Evolutionary conservation across 208 protist species (phyloP).

Genomic region (Crithidia bombi): DNA sequence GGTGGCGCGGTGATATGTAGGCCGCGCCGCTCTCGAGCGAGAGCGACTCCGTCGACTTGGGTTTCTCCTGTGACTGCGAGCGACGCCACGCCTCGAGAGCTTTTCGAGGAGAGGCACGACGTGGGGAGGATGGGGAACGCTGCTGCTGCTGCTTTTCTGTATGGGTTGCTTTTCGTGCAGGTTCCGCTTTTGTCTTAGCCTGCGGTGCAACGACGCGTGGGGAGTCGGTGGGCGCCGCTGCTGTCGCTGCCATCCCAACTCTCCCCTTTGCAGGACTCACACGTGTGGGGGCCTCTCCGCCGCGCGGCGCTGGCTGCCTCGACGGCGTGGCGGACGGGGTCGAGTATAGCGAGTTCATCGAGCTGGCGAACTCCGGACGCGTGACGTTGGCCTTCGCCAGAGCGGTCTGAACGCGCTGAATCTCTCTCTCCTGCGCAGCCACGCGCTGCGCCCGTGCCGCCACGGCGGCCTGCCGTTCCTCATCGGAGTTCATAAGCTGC

Average conservation of each 20-base stretch:
- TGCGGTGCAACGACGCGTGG: background rate
- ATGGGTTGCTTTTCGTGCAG: background rate
- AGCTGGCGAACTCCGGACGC: slow-evolving; percentile 16
- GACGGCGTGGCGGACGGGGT: background rate
- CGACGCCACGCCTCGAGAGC: slow-evolving; percentile 11
- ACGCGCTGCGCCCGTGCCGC: background rate
- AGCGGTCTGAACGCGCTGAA: slow-evolving; percentile 9
- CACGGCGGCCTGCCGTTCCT: slow-evolving; percentile 2
- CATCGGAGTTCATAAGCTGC: slow-evolving; percentile 1
- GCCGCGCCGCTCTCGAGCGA: background rate
- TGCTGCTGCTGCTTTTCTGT: background rate
- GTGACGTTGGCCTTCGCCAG: slow-evolving; percentile 2
- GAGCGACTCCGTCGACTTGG: background rate
- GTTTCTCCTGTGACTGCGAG: background rate
- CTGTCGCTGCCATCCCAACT: background rate
- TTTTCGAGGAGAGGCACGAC: background rate
- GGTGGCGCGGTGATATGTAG: background rate
- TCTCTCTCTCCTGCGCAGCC: slow-evolving; percentile 7
- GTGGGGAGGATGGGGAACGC: background rate
- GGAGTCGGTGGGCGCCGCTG: background rate
- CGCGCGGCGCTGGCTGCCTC: background rate
- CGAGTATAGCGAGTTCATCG: slow-evolving; percentile 16
- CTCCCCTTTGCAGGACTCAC: background rate
- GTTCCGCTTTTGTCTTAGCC: background rate
- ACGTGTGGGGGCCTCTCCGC: no score